phyloP scores from a whole-genome alignment of 495 filamentous ascomycete species.

The Hypomontagnella monticulosa region DNA sequence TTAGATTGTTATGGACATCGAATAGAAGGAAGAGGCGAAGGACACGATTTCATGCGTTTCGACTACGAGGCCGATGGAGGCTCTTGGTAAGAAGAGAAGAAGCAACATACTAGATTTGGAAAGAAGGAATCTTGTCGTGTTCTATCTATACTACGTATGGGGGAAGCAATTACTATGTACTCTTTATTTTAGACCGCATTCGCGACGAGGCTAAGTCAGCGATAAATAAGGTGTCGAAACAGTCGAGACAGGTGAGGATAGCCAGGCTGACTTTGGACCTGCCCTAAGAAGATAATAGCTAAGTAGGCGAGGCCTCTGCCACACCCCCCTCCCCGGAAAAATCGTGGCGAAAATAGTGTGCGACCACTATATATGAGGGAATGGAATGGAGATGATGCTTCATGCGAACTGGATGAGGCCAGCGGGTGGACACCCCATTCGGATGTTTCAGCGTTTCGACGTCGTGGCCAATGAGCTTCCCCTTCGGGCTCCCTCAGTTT shows the following conservation, averaged over 20 bases:
- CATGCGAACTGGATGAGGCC: conserved; percentile 23
- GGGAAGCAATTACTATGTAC: not conserved
- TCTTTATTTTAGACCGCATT: not conserved
- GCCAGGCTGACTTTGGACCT: conserved; percentile 28
- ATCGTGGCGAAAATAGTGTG: conserved; percentile 5
- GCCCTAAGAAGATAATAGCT: conserved; percentile 18
- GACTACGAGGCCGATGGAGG: not conserved
- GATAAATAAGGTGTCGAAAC: conserved; percentile 26
- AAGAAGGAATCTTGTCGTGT: not conserved
- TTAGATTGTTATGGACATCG: not conserved
- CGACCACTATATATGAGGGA: conserved; percentile 29
- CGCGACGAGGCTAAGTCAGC: conserved; percentile 1
- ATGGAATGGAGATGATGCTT: conserved; percentile 36
- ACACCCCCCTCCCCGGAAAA: not conserved
- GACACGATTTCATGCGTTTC: not conserved
- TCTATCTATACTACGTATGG: not conserved
- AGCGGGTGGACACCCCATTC: conserved; percentile 6
- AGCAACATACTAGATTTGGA: too few species aligned
- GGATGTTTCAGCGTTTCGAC: conserved; percentile 42
- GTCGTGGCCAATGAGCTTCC: conserved; percentile 23
- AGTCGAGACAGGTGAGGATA: conserved; percentile 3
- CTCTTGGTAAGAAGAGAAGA: too few species aligned
- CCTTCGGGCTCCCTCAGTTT: conserved; percentile 28
- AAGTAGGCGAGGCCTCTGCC: not conserved
- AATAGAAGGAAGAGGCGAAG: conserved; percentile 19